These are phyloP conservation scores for Suillus discolor DNA, from an alignment of 768 basidiomycete genomes.

Conservation along the genomic window DNA sequence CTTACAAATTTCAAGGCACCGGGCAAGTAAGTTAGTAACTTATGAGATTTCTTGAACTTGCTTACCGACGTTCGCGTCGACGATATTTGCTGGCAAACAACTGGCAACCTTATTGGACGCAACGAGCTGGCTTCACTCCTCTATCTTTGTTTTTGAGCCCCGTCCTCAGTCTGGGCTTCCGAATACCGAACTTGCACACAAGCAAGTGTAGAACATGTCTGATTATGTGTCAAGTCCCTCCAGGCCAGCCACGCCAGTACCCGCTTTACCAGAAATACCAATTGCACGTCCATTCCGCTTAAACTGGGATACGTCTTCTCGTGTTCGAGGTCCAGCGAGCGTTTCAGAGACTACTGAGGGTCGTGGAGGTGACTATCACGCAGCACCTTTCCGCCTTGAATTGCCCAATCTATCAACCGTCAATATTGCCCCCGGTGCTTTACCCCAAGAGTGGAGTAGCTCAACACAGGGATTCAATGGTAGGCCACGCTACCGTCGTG, in stretches of 20 bases:
- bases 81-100: not conserved
- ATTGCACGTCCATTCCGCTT: constrained; percentile 69
- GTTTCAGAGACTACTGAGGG: constrained; percentile 74
- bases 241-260: constrained; percentile 57
- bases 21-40: not conserved
- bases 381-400: constrained; percentile 42
- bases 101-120: not conserved
- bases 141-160: not conserved
- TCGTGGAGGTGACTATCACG: constrained; percentile 61
- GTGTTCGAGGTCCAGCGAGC: constrained; percentile 67
- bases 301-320: constrained; percentile 67
- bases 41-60: not conserved
- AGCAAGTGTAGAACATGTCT: constrained; percentile 32
- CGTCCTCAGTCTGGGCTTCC: not conserved
- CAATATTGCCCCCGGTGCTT: constrained; percentile 47
- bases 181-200: not conserved
- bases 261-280: constrained; percentile 43
- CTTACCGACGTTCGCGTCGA: not conserved
- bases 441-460: constrained; percentile 77
- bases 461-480: constrained; percentile 88
- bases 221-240: constrained; percentile 55
- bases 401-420: constrained; percentile 50
- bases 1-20: not conserved
- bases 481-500: constrained; percentile 35
- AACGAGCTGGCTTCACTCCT: not conserved